Base-by-base conservation (phyloP, 78 protist species). In the Dictyostelium purpureum region DNA sequence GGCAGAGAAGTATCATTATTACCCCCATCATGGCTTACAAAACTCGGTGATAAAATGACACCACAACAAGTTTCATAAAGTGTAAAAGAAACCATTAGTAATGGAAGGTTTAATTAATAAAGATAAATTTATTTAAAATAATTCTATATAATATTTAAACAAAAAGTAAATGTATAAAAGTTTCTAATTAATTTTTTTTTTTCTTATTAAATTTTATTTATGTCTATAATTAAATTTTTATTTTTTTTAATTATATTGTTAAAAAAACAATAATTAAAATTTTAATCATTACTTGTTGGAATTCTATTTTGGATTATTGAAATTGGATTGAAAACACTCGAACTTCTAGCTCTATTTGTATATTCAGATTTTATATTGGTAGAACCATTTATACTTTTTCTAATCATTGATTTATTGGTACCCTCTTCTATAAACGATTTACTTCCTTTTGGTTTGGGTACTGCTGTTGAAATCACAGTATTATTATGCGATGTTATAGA, bases 1-100 rank as follows among this genome's bases (percentile, higher is more conserved):
- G 31, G 69, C n/a, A 70, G 79, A 47, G 57, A 73, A 61, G 16
- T 85, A 28, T 43, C 78, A 57, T 12, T 85, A 3, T 47, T 85
- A 47, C 74, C 78, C 16, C 92, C 92, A 59, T 85, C 82, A 47
- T 85, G 90, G 90, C 42, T 77, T 33, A 19, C 69, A 12, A 85
- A 85, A 31, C 56, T 85, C 6, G 51, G 75, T 45, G 2, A 52
- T n/a, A 40, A 73, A 73, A 63, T 45, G 52, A 75, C 92, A 59
- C 47, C 76, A 26, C 92, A 85, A 73, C 77, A 70, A 61, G 92
- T 85, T 21, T 43, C 66, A 16, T 85, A 73, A 85, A 16, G 11
- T 11, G 9, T 56, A 0, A 9, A 56, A 21, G 24, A 57, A 5
- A n/a, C n/a, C n/a, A n/a, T n/a, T n/a, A n/a, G n/a, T n/a, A n/a